Base-by-base conservation (phyloP, 768 basidiomycete species). In the Tulasnella sp. region DNA sequence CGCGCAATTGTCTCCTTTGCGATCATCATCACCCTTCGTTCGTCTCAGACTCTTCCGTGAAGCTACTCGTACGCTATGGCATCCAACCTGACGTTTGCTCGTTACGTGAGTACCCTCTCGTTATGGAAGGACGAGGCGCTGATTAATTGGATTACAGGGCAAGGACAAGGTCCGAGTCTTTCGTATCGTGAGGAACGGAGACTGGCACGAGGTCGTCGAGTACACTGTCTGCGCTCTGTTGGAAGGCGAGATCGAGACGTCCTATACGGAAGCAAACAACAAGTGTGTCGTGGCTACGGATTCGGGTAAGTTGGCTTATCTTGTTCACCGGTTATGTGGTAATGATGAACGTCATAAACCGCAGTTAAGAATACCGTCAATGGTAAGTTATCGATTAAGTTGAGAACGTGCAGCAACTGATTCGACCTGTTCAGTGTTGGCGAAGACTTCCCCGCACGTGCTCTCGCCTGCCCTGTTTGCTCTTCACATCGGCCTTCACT, bases 191-290 rank as follows among this genome's bases (percentile, higher is more conserved):
- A 76, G 90, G 8, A 77, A 80, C 48, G 78, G 72, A 3, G 70
- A 72, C 7, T 75, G 64, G 70, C 85, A 92, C 64, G 74, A 82
- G 32, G 69, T 92, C 8, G 86, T 84, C 27, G 91, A 94, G 68
- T 93, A 93, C 71, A 84, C 81, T 61, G 86, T 93, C 21, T 75
- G 78, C 6, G 76, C 80, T 2, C 72, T 94, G 52, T 69, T 97
- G 8, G 90, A 96, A 67, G 93, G 93, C 2, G 79, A 83, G 49
- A 81, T 94, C 63, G 79, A 79, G n/a, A 70, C 71, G 0, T 86
- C 88, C 64, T 97, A 86, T 69, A 94, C 88, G 3, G 63, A 88
- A 62, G 89, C 86, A 0, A 89, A 97, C 66, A 98, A 98, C 70
- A 77, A 77, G 2, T 80, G 83, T 8, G 76, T 96, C 8, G 89